These are phyloP conservation scores for Xylaria nigripes DNA, from an alignment of 495 filamentous ascomycete species.

Conservation along the genomic window DNA sequence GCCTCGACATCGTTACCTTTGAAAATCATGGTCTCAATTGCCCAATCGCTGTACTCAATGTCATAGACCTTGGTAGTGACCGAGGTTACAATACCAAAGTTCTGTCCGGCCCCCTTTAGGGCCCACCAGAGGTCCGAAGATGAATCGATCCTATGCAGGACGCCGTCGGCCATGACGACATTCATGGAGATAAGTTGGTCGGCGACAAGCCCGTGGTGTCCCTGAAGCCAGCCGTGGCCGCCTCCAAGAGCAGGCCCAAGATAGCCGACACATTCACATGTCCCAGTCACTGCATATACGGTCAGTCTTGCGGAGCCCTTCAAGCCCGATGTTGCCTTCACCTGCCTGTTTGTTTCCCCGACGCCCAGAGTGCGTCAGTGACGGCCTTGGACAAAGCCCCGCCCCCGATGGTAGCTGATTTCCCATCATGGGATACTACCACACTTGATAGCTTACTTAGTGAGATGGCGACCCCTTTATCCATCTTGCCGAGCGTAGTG, in stretches of 20 bases:
- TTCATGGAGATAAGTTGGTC: slow-evolving; percentile 48
- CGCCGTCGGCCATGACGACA: slow-evolving; percentile 51
- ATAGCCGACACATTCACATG: slow-evolving; percentile 47
- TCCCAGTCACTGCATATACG: slow-evolving; percentile 39
- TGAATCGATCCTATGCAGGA: slow-evolving; percentile 29
- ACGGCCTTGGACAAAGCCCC: slow-evolving; percentile 34
- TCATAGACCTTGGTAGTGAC: slow-evolving; percentile 40
- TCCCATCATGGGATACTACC: slow-evolving; percentile 32
- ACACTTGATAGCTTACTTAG: slow-evolving; percentile 36
- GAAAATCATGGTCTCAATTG: slow-evolving; percentile 41
- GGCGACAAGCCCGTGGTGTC: slow-evolving; percentile 50
- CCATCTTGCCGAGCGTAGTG: slow-evolving; percentile 35
- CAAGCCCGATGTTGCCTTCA: background rate
- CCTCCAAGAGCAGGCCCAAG: slow-evolving; percentile 53
- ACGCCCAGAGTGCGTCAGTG: slow-evolving; percentile 28
- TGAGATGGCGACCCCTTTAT: slow-evolving; percentile 42
- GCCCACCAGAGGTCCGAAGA: slow-evolving; percentile 49
- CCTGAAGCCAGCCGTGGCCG: slow-evolving; percentile 53
- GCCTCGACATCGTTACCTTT: slow-evolving; percentile 40
- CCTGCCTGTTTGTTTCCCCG: slow-evolving; percentile 32
- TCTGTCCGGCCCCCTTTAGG: slow-evolving; percentile 52
- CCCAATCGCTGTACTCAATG: slow-evolving; percentile 31
- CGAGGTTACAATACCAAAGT: slow-evolving; percentile 53
- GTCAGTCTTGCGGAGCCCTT: background rate
- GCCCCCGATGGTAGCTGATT: slow-evolving; percentile 45